Evolutionary conservation across 2,329 filamentous ascomycete species (phyloP), one percentile per base, ranked within the genome.

Genomic region (Blastomyces silverae): DNA sequence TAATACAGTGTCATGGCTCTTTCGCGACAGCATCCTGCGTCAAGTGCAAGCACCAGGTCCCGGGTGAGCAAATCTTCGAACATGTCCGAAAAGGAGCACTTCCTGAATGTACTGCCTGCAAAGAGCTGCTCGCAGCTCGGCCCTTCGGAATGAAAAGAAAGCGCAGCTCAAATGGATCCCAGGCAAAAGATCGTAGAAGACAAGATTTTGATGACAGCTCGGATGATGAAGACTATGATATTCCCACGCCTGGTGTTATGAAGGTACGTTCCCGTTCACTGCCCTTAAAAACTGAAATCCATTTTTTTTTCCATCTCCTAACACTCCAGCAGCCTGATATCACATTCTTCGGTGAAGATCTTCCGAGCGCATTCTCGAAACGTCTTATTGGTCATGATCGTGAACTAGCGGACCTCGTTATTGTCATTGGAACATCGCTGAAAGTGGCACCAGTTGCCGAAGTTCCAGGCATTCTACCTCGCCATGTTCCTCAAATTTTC

Each of bases 401-500:
- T 66, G 85, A 91, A 68, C 82, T 85, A 65, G 90, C 90, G 1
- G 94, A 99, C 74, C 83, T 99, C 20, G 90, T 97, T 69, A 88
- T 99, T 69, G 92, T 97, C 69, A 97, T 99, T 71, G 94, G 94
- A 68, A 99, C 94, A 0, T 94, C 89, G 39, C 86, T 99, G 73
- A 97, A 97, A 76, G 94, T 99, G 2, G 92, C 91, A 1, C 94
- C 94, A 44, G 94, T 99, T 2, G 92, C 90, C 44, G 92, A 97
- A 76, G 91, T 99, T 58, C 89, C 92, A 1, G 88, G 89, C 46
- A 89, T 89, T 71, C 76, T 96, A 55, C 90, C 91, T 1, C 79
- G 86, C n/a, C 77, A 90, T 66, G 86, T 96, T 50, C 92, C 92
- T 7, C 92, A 96, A 77, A 90, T 96, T 67, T 96, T 94, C 78